Evolutionary conservation across 108 stramenopile species (phyloP).

Genomic region (Fragilaria crotonensis): DNA sequence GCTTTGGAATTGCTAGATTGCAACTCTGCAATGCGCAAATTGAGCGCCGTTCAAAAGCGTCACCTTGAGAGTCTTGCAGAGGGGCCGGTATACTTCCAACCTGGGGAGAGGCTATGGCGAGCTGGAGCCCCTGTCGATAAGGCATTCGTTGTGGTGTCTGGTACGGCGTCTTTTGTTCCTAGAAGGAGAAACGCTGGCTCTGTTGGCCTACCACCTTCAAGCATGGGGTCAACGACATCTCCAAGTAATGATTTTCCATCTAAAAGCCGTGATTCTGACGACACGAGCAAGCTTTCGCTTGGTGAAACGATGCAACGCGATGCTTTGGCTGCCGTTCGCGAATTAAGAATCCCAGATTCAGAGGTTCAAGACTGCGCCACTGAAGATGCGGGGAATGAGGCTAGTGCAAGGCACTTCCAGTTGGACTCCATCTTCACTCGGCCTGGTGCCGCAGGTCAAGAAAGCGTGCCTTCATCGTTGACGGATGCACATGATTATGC

Average conservation of each 20-base stretch:
- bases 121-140: constrained; percentile 61
- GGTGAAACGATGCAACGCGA: constrained; percentile 32
- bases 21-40: constrained; percentile 74
- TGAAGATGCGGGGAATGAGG: constrained; percentile 10
- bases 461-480: constrained; percentile 6
- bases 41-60: constrained; percentile 79
- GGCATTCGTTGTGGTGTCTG: constrained; percentile 72
- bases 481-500: neutral
- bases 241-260: neutral
- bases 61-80: constrained; percentile 79
- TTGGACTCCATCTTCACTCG: constrained; percentile 28
- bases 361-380: neutral
- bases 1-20: constrained; percentile 64
- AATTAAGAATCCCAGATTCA: constrained; percentile 16
- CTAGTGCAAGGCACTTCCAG: constrained; percentile 13
- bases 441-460: constrained; percentile 5
- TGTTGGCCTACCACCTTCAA: constrained; percentile 5
- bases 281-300: neutral
- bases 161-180: constrained; percentile 77
- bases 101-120: constrained; percentile 76
- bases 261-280: neutral
- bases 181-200: constrained; percentile 56
- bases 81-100: constrained; percentile 57
- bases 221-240: neutral
- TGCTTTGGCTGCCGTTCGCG: constrained; percentile 40